Conservation (phyloP, 495 filamentous ascomycete species). For the Talaromyces borbonicus region DNA sequence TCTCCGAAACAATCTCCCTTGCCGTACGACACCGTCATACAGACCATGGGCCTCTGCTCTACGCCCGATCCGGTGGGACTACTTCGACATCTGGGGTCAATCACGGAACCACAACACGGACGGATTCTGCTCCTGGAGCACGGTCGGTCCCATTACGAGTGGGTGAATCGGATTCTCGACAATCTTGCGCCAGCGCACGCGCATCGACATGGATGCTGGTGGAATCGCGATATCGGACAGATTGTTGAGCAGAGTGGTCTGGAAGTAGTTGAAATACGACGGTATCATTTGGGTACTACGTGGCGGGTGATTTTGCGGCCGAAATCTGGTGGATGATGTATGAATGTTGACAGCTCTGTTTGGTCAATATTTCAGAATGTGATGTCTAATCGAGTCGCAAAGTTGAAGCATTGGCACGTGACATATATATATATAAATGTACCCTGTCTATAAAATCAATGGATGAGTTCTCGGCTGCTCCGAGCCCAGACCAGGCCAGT, state of each 20-base stretch:
- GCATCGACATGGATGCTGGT: constrained; percentile 86
- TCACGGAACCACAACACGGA: constrained; percentile 43
- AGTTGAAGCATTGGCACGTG: no score
- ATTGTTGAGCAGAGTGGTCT: constrained; percentile 75
- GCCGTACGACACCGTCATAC: constrained; percentile 81
- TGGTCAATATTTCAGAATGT: neutral
- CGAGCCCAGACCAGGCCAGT: no score
- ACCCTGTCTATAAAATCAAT: no score
- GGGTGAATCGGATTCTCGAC: constrained; percentile 74
- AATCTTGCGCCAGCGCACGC: constrained; percentile 68
- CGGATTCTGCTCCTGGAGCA: constrained; percentile 86
- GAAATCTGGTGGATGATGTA: neutral
- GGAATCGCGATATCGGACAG: constrained; percentile 81
- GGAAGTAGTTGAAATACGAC: constrained; percentile 61
- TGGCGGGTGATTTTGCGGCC: constrained; percentile 56
- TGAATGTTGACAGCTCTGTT: neutral
- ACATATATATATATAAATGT: no score
- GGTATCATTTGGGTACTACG: constrained; percentile 69
- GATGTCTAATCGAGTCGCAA: neutral
- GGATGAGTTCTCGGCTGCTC: no score
- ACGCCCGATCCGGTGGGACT: constrained; percentile 63
- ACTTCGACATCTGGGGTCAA: constrained; percentile 39
- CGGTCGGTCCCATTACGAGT: constrained; percentile 65
- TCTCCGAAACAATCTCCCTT: no score
- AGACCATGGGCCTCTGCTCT: constrained; percentile 90